Evolutionary conservation across 2,329 filamentous ascomycete species (phyloP), one percentile per base, ranked within the genome.

Genomic region (Fusarium bactridioides): DNA sequence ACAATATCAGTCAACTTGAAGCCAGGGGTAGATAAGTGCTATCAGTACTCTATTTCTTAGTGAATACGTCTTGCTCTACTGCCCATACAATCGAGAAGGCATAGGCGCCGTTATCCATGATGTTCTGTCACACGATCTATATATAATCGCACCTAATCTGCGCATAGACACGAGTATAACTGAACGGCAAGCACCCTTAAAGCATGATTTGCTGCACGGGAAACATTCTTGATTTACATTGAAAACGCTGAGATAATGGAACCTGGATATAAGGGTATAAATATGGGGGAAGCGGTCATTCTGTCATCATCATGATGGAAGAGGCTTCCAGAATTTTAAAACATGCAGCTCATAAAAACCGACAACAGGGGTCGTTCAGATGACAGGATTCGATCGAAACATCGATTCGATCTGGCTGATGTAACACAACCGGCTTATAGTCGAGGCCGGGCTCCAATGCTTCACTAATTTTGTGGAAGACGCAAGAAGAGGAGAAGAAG

Each of bases 301-400:
- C 5, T 43, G 33, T 25, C 64, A 44, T 69, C 65, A 65, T 69
- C 3, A 56, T 69, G 48, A 69, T 38, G 41, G 37, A 21, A 31
- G 25, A 27, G 60, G 60, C 10, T n/a, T 21, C 18, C 38, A 12
- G 16, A 23, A 11, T 29, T 25, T 33, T 37, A 21, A 21, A n/a
- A 10, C 13, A 41, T n/a, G 21, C 19, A 45, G 41, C 29, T 31
- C 44, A 19, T 19, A 23, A 10, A 41, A n/a, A 53, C 4, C 15
- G 45, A 44, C n/a, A 54, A 33, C 59, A 45, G 23, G 61, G 61
- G 18, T 27, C 27, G 4, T 44, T 44, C n/a, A 37, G 38, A 35
- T 21, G 44, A 21, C 21, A 37, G 37, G n/a, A 37, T 48, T 45
- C 21, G 35, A 66, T 57, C 21, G 19, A 21, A 57, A 33, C 10